Evolutionary conservation across 352 stramenopile species (phyloP).

Genomic region (Chrysophaeum taylorii): DNA sequence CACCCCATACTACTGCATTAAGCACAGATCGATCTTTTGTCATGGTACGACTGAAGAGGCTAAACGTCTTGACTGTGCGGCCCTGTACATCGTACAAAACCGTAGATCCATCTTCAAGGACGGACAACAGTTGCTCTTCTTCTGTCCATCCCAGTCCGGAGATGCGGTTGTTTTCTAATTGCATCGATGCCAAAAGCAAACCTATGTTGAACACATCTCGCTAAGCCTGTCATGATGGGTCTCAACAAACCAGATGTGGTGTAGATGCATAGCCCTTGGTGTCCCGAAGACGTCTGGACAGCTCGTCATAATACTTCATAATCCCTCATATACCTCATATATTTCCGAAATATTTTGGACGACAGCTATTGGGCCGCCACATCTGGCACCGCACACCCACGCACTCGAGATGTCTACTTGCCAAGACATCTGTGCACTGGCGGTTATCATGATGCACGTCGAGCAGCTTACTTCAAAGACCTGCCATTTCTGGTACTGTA

Average conservation of each 20-base stretch:
- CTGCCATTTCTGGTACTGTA: background rate
- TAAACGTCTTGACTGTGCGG: background rate
- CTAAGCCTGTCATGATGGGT: too few relatives aligned
- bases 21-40: background rate
- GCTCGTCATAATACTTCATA: background rate
- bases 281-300: background rate
- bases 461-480: background rate
- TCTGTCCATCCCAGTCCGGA: background rate
- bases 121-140: background rate
- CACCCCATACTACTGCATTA: background rate
- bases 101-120: background rate
- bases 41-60: background rate
- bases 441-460: background rate
- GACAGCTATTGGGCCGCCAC: background rate
- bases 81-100: background rate
- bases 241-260: too few relatives aligned
- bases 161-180: background rate
- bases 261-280: background rate
- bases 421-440: background rate
- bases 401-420: background rate
- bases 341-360: background rate
- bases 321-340: background rate
- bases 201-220: too few relatives aligned
- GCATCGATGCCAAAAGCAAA: background rate
- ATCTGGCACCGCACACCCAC: background rate